Evolutionary conservation across 1,284 basidiomycete genomes (phyloP), one percentile per base, ranked within the genome.

Genomic region (Ustilago esculenta): DNA sequence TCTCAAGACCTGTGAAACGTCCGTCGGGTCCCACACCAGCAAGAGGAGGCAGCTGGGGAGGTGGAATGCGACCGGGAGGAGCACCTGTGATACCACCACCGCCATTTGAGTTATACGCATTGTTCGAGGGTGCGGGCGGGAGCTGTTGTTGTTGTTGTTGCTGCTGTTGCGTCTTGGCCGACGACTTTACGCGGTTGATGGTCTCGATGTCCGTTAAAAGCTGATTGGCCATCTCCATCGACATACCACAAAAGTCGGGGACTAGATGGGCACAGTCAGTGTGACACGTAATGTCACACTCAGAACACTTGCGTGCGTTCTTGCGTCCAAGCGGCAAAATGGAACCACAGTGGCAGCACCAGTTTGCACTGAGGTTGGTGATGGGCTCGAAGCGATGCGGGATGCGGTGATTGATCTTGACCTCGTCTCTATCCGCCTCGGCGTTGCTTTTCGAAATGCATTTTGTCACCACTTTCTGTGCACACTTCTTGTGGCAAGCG

Each of bases 241-340:
- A 94, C 95, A 99, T 98, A 46, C 96, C 96, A 80, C 96, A 99
- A 84, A 99, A 98, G 84, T 98, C 95, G 56, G 96, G 96, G 27
- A 99, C 95, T 50, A 98, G 87, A 82, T 98, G 96, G 0, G 94
- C 92, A 83, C 96, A 99, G 71, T 96, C 93, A 20, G 93, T 93
- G 84, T 99, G 96, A 76, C 94, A 96, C 49, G 95, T 98, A 67
- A 98, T 89, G 79, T 90, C 89, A 83, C 96, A 99, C 82, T 98
- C 95, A 47, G 90, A 89, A 83, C 96, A 99, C 84, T 92, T 91
- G 57, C 94, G 89, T 21, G 94, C 91, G 82, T 96, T 95, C 86
- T 98, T 98, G 69, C 94, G 89, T 50, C 96, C 96, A 47, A 98
- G 88, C 45, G 96, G 94, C 34, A 98, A 88, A 87, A 99, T 97